Conservation (phyloP, 257 asterid genomes). For the Nicotiana tabacum region DNA sequence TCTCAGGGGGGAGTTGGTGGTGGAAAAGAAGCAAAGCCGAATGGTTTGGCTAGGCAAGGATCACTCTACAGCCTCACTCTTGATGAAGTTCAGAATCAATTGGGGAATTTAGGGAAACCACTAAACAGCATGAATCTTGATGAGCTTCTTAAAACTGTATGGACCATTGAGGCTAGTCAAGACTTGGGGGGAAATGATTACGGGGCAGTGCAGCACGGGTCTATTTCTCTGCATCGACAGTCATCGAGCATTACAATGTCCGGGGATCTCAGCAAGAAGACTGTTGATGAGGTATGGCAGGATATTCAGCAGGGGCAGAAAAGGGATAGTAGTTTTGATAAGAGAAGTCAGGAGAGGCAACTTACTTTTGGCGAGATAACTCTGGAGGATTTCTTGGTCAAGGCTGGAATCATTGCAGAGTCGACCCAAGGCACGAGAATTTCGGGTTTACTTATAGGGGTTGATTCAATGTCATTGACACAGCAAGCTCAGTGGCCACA, state of each 20-base stretch:
- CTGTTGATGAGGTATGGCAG: conserved; percentile 96
- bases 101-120: conserved; percentile 78
- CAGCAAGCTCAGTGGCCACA: conserved; percentile 67
- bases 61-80: conserved; percentile 82
- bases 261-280: conserved; percentile 72
- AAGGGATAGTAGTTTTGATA: conserved; percentile 41
- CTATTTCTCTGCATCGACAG: conserved; percentile 36
- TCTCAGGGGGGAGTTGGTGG: conserved; percentile 58
- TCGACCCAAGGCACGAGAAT: conserved; percentile 29
- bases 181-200: conserved; percentile 29
- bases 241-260: conserved; percentile 45
- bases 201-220: conserved; percentile 28
- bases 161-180: conserved; percentile 61
- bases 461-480: conserved; percentile 29
- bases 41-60: conserved; percentile 57
- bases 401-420: conserved; percentile 87
- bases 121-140: conserved; percentile 84
- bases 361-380: conserved; percentile 79
- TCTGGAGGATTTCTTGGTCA: conserved; percentile 86
- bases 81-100: conserved; percentile 83
- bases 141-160: conserved; percentile 81
- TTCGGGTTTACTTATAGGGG: conserved; percentile 29
- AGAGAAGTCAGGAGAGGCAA: conserved; percentile 38
- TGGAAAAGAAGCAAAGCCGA: conserved; percentile 33
- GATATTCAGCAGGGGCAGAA: conserved; percentile 70